Evolutionary conservation across 805 yeast genomes (phyloP).

Genomic region (Hanseniaspora jakobsenii): DNA sequence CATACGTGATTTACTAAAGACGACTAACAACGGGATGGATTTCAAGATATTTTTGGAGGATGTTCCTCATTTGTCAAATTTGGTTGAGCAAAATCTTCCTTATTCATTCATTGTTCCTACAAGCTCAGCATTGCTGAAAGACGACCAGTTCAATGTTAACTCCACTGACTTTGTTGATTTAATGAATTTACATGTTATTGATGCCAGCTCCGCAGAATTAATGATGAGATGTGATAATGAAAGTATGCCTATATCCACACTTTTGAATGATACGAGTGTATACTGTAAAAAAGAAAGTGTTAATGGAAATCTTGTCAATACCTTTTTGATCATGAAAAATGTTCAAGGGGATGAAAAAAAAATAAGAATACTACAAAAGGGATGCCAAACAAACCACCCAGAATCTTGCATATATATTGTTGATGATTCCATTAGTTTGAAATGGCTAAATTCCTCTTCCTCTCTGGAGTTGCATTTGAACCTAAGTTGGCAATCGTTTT

Average conservation of each 20-base stretch:
- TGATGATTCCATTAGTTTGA: constrained; percentile 54
- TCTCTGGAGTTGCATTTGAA: constrained; percentile 44
- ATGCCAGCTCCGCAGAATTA: constrained; percentile 38
- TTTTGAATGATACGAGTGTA: constrained; percentile 30
- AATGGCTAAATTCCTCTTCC: constrained; percentile 39
- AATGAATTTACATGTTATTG: constrained; percentile 57
- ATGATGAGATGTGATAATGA: constrained; percentile 38
- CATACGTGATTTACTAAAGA: constrained; percentile 46
- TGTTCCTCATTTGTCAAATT: constrained; percentile 33
- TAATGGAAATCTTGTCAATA: constrained; percentile 31
- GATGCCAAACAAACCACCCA: constrained; percentile 38
- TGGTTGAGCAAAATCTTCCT: constrained; percentile 32
- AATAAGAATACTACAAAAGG: constrained; percentile 48
- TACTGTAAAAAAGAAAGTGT: constrained; percentile 33
- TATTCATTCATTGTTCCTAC: constrained; percentile 68
- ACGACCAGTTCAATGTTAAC: constrained; percentile 35
- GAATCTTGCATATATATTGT: constrained; percentile 47
- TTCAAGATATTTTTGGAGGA: constrained; percentile 37
- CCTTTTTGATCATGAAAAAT: constrained; percentile 18
- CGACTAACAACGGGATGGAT: constrained; percentile 36
- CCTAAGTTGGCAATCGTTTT: constrained; percentile 56
- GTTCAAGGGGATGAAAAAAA: constrained; percentile 39
- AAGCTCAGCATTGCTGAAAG: constrained; percentile 40
- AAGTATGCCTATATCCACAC: constrained; percentile 31
- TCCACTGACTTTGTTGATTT: constrained; percentile 40